These are phyloP conservation scores for Mrakiaceae sp. DNA, from an alignment of 1,284 basidiomycete species.

Conservation along the genomic window DNA sequence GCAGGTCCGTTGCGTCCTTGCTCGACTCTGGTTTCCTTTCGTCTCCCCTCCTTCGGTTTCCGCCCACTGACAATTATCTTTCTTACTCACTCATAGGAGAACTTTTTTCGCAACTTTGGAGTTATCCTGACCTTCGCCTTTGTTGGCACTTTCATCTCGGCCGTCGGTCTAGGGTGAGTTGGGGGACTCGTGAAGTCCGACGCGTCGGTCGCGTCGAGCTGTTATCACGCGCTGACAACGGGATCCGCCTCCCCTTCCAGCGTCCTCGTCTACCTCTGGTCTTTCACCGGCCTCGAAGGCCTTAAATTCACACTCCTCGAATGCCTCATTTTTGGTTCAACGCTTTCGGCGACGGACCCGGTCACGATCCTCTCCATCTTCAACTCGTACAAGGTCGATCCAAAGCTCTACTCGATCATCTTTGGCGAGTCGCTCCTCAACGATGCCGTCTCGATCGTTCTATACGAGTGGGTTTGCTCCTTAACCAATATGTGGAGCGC, in stretches of 20 bases:
- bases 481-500: neutral
- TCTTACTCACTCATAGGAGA: conserved; percentile 51
- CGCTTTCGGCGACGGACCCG: conserved; percentile 92
- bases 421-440: conserved; percentile 96
- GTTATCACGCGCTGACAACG: neutral
- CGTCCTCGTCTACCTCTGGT: conserved; percentile 90
- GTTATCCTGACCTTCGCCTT: conserved; percentile 96
- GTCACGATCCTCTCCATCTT: conserved; percentile 98
- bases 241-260: conserved; percentile 37
- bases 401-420: conserved; percentile 93
- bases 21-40: neutral
- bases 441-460: conserved; percentile 98
- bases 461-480: conserved; percentile 82
- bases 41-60: neutral
- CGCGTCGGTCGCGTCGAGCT: neutral
- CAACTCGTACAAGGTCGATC: conserved; percentile 97
- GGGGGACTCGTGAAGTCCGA: too few relatives aligned
- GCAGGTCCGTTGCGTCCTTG: conserved; percentile 48
- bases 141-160: conserved; percentile 90
- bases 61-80: neutral
- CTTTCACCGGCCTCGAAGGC: conserved; percentile 77
- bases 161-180: conserved; percentile 70
- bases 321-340: conserved; percentile 92
- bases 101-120: conserved; percentile 95
- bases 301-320: conserved; percentile 68